phyloP scores from a whole-genome alignment of 2,329 filamentous ascomycete species.

The Cladophialophora immunda region DNA sequence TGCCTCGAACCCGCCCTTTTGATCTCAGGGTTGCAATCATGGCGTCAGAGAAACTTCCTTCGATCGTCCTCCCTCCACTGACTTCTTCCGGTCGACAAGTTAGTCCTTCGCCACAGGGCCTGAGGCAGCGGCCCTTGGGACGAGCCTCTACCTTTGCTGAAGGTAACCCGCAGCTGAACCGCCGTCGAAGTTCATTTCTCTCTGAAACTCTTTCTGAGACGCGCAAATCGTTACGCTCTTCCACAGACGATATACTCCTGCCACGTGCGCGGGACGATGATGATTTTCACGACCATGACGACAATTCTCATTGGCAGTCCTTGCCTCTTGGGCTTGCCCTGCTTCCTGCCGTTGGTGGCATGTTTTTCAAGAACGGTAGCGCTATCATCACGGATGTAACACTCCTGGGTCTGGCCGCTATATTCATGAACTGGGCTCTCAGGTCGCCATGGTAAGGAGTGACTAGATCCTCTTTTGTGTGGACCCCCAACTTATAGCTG shows the following conservation, averaged over 20 bases:
- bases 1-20: background rate
- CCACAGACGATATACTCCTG: conserved; percentile 74
- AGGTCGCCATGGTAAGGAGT: conserved; percentile 80
- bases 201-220: conserved; percentile 78
- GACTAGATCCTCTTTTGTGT: conserved; percentile 11
- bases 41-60: conserved; percentile 29
- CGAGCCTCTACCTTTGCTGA: conserved; percentile 51
- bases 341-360: conserved; percentile 82
- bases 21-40: conserved; percentile 9
- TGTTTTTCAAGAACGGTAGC: conserved; percentile 85
- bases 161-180: conserved; percentile 42
- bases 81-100: conserved; percentile 28
- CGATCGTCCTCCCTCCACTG: conserved; percentile 21
- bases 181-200: conserved; percentile 78
- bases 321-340: conserved; percentile 85
- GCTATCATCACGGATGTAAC: conserved; percentile 85
- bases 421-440: conserved; percentile 93
- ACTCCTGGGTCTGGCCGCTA: conserved; percentile 77
- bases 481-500: conserved; percentile 22
- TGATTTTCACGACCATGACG: conserved; percentile 53
- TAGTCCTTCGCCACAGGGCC: conserved; percentile 40
- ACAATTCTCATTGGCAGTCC: conserved; percentile 77
- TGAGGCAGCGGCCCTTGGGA: conserved; percentile 49
- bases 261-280: conserved; percentile 57
- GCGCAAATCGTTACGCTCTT: conserved; percentile 68